Conservation (phyloP, 148 eudicot species). For the Silene latifolia region DNA sequence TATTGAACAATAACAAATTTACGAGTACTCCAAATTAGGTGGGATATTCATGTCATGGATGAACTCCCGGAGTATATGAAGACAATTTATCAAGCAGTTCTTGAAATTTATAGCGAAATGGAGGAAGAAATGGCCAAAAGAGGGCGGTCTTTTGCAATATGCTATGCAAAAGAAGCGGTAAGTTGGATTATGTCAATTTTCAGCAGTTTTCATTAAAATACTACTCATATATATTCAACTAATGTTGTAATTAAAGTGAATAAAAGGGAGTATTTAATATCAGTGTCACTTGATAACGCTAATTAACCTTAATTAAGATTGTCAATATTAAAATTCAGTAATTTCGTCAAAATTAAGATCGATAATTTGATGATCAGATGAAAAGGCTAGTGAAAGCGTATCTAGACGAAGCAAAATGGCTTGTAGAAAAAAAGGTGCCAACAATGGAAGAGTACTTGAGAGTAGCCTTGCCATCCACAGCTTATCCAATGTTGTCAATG, state of each 20-base stretch:
- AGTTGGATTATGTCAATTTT: not conserved
- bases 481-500: not conserved
- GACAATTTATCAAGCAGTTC: not conserved
- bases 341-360: no score
- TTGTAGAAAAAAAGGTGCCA: not conserved
- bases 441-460: slow-evolving; percentile 15
- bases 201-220: no score
- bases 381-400: slow-evolving; percentile 9
- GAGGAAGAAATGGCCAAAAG: slow-evolving; percentile 5
- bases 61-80: slow-evolving; percentile 27
- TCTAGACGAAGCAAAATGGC: slow-evolving; percentile 17
- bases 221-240: no score
- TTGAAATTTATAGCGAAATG: not conserved
- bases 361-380: not conserved
- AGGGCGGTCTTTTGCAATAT: not conserved
- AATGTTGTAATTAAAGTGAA: no score
- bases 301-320: no score
- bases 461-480: not conserved
- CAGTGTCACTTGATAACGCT: no score
- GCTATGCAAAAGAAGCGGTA: slow-evolving; percentile 3
- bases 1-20: not conserved
- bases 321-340: no score
- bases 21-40: not conserved
- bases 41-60: slow-evolving; percentile 16
- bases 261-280: no score